phyloP scores from a whole-genome alignment of 805 yeast species.

The Lipomyces oligophaga region DNA sequence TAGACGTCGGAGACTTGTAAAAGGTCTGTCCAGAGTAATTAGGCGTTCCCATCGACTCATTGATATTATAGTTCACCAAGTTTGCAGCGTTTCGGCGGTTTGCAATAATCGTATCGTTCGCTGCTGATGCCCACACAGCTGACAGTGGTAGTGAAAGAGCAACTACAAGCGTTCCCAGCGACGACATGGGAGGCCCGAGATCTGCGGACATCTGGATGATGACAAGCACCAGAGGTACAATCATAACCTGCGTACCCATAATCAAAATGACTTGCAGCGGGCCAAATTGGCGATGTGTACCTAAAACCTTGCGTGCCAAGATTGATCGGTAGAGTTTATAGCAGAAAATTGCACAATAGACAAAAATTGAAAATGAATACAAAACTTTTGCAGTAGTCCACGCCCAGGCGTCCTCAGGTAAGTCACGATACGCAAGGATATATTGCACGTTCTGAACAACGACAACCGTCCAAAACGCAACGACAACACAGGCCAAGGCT shows the following conservation, averaged over 20 bases:
- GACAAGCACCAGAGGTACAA: slow-evolving; percentile 69
- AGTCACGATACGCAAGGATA: slow-evolving; percentile 42
- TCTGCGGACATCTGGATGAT: slow-evolving; percentile 48
- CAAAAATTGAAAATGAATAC: slow-evolving; percentile 63
- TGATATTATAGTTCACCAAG: too few relatives aligned
- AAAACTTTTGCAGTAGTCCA: slow-evolving; percentile 43
- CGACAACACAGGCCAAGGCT: slow-evolving; percentile 51
- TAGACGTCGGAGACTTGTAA: slow-evolving; percentile 4
- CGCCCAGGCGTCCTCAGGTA: slow-evolving; percentile 44
- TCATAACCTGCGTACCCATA: slow-evolving; percentile 76
- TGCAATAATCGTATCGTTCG: slow-evolving; percentile 40
- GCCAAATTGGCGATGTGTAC: slow-evolving; percentile 78
- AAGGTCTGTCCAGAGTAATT: slow-evolving; percentile 5
- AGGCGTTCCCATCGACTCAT: too few relatives aligned
- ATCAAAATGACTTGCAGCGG: slow-evolving; percentile 75
- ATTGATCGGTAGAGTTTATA: slow-evolving; percentile 67
- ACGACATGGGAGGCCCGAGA: slow-evolving; percentile 39
- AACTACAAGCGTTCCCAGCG: slow-evolving; percentile 58
- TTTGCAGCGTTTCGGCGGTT: slow-evolving; percentile 12
- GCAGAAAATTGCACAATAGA: slow-evolving; percentile 58
- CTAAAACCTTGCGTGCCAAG: slow-evolving; percentile 67
- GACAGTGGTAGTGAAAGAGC: slow-evolving; percentile 76
- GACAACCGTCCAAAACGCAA: slow-evolving; percentile 57
- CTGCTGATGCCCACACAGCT: slow-evolving; percentile 81
- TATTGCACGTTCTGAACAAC: slow-evolving; percentile 42